Evolutionary conservation across 2,329 filamentous ascomycete genomes (phyloP).

Genomic region (Domatiomyces catenatus): DNA sequence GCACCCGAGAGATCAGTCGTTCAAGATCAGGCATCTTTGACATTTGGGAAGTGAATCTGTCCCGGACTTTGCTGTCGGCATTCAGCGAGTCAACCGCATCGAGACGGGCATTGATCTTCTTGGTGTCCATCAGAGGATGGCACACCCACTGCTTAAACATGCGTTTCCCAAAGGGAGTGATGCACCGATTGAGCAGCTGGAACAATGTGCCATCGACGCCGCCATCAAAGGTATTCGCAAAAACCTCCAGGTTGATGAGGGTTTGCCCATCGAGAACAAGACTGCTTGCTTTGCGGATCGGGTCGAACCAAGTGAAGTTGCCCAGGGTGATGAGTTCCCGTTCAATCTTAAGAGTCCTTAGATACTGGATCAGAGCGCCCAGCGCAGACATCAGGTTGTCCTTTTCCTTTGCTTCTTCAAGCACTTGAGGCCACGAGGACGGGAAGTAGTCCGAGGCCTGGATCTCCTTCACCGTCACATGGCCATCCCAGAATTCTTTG

Average conservation of each 20-base stretch:
- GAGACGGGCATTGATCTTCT: conserved; percentile 79
- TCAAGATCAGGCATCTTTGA: conserved; percentile 89
- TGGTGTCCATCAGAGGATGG: conserved; percentile 74
- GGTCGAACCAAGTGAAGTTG: conserved; percentile 83
- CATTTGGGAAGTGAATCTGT: conserved; percentile 77
- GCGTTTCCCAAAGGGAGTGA: conserved; percentile 93
- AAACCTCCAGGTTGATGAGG: conserved; percentile 93
- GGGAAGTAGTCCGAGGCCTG: conserved; percentile 66
- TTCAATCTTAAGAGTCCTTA: conserved; percentile 76
- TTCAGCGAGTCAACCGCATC: conserved; percentile 92
- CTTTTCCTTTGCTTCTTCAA: conserved; percentile 59
- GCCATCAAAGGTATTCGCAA: conserved; percentile 82
- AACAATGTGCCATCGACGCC: conserved; percentile 77
- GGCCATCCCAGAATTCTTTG: conserved; percentile 81
- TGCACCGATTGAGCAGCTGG: conserved; percentile 75
- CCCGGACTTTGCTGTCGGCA: conserved; percentile 61
- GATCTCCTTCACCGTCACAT: conserved; percentile 67
- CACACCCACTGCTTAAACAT: conserved; percentile 95
- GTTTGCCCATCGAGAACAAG: conserved; percentile 90
- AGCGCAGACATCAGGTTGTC: conserved; percentile 80
- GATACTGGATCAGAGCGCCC: conserved; percentile 75
- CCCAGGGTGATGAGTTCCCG: conserved; percentile 71
- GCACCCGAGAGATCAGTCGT: conserved; percentile 81
- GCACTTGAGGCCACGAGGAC: conserved; percentile 61
- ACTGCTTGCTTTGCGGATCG: conserved; percentile 78